Evolutionary conservation across 441 rosid genomes (phyloP).

Genomic region (Cnidoscolus chayamansa): DNA sequence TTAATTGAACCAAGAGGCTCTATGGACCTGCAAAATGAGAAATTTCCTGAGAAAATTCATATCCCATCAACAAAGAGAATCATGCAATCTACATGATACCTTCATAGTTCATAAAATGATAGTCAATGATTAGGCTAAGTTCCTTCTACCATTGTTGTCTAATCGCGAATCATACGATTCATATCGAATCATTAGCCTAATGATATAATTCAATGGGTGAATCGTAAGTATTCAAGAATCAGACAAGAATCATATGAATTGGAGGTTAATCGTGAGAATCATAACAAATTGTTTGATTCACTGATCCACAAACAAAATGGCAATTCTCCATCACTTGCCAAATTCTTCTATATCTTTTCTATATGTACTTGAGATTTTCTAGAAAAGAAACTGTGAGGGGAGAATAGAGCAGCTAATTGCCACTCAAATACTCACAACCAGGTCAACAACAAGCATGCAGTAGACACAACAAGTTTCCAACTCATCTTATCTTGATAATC

Average conservation of each 20-base stretch:
- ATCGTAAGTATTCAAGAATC: no score
- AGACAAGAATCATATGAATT: no score
- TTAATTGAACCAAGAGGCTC: neutral
- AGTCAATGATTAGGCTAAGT: neutral
- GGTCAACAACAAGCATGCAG: neutral
- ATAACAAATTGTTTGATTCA: no score
- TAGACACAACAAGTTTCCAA: neutral
- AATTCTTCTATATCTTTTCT: neutral
- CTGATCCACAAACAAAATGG: no score
- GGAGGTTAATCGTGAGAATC: no score
- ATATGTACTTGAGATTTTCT: conserved; percentile 1
- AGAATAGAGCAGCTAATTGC: neutral
- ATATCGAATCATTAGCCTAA: no score
- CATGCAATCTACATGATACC: neutral
- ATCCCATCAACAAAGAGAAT: neutral
- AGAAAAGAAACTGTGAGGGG: neutral
- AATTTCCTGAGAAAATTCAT: neutral
- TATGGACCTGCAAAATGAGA: neutral
- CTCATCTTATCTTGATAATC: conserved; percentile 11
- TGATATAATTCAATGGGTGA: no score
- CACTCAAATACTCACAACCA: neutral
- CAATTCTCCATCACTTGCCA: neutral
- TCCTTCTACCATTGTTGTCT: neutral
- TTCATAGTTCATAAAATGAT: neutral
- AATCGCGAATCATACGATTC: no score